These are phyloP conservation scores for Mycena metata DNA, from an alignment of 768 basidiomycete genomes.

Conservation along the genomic window DNA sequence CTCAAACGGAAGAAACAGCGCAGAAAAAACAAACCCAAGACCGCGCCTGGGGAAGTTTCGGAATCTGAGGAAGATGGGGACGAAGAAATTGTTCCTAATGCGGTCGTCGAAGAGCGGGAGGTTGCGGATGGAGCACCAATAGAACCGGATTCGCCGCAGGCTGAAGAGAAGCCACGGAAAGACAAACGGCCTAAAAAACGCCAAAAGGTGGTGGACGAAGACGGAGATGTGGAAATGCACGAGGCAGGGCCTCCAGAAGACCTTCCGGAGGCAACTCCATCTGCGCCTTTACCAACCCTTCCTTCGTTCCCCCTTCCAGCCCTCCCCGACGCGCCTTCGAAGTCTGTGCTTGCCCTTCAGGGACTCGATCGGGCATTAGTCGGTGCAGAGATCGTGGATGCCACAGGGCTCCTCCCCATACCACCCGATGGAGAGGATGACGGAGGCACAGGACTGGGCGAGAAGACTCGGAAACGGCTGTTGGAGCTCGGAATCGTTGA, in stretches of 20 bases:
- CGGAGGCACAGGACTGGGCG: conserved; percentile 65
- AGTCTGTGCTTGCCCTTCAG: conserved; percentile 78
- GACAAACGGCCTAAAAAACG: conserved; percentile 59
- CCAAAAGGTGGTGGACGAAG: conserved; percentile 50
- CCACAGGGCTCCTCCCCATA: conserved; percentile 61
- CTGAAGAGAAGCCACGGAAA: conserved; percentile 32
- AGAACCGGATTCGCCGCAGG: conserved; percentile 34
- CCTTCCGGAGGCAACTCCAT: conserved; percentile 37
- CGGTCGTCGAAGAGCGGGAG: conserved; percentile 37
- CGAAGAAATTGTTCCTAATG: conserved; percentile 41
- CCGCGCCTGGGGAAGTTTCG: conserved; percentile 22
- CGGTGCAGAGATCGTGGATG: conserved; percentile 77
- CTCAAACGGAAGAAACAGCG: conserved; percentile 79
- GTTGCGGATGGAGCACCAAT: conserved; percentile 36
- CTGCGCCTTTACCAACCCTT: conserved; percentile 56
- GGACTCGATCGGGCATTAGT: conserved; percentile 83
- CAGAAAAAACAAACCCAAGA: conserved; percentile 60
- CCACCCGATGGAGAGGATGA: conserved; percentile 54
- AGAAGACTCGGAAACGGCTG: conserved; percentile 72
- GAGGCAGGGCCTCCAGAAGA: conserved; percentile 40
- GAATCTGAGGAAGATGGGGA: conserved; percentile 44
- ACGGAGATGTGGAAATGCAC: conserved; percentile 40
- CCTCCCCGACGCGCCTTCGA: conserved; percentile 77
- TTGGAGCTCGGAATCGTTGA: conserved; percentile 85
- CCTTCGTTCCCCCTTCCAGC: conserved; percentile 79